Evolutionary conservation across 1,284 basidiomycete genomes (phyloP).

Genomic region (Ceratorhiza oryzae-sativae): DNA sequence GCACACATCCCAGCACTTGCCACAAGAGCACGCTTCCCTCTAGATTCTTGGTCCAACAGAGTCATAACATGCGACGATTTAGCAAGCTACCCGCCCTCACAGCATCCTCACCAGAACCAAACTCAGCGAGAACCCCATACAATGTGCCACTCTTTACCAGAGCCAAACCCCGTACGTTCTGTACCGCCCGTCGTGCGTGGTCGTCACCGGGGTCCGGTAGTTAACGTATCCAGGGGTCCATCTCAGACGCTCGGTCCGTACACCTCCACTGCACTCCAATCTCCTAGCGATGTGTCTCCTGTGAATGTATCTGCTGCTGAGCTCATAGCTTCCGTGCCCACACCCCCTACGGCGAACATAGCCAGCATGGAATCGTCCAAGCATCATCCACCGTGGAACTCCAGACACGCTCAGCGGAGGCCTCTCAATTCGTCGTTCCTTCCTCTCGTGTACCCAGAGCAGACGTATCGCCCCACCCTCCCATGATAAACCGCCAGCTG

Average conservation of each 20-base stretch:
- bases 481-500: neutral
- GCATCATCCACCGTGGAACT: neutral
- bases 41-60: neutral
- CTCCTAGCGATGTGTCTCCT: neutral
- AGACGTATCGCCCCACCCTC: slow-evolving; percentile 2
- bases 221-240: neutral
- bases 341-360: neutral
- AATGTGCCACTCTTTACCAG: neutral
- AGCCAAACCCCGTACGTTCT: neutral
- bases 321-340: neutral
- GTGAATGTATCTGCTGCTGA: neutral
- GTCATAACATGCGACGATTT: neutral
- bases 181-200: neutral
- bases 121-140: neutral
- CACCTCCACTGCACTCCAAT: slow-evolving; percentile 3
- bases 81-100: neutral
- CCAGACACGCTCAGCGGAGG: slow-evolving; percentile 10
- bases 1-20: neutral
- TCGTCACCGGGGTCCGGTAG: neutral
- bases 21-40: neutral
- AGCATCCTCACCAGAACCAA: neutral
- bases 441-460: slow-evolving; percentile 32
- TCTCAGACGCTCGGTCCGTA: slow-evolving; percentile 27
- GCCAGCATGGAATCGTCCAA: neutral
- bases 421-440: slow-evolving; percentile 23